These are phyloP conservation scores for Pichia sp. DNA, from an alignment of 1,139 yeast genomes.

Conservation along the genomic window DNA sequence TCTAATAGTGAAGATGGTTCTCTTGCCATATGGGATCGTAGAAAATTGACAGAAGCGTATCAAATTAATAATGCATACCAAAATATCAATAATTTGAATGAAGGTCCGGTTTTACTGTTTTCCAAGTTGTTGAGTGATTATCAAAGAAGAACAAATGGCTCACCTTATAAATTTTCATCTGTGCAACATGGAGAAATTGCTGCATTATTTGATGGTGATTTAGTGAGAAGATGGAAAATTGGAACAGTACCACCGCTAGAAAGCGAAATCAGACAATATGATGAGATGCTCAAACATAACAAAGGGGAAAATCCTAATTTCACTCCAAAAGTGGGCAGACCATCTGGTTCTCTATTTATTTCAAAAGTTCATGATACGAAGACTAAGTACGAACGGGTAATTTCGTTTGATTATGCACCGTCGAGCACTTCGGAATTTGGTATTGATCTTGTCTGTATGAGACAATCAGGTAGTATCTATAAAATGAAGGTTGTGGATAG, in stretches of 20 bases:
- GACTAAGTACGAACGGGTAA: conserved; percentile 73
- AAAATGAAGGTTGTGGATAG: conserved; percentile 70
- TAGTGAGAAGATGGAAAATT: conserved; percentile 75
- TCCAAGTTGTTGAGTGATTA: conserved; percentile 60
- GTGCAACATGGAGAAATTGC: conserved; percentile 67
- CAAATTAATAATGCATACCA: conserved; percentile 18
- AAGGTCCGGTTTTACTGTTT: conserved; percentile 59
- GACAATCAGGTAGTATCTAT: conserved; percentile 83
- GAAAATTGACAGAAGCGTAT: conserved; percentile 40
- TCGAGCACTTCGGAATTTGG: conserved; percentile 31
- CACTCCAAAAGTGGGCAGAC: conserved; percentile 31
- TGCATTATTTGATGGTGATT: conserved; percentile 69
- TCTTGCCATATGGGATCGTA: conserved; percentile 79
- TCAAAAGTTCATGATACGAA: conserved; percentile 67
- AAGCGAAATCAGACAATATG: conserved; percentile 16
- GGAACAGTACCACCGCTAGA: conserved; percentile 45
- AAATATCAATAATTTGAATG: conserved; percentile 27
- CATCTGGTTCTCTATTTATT: conserved; percentile 56
- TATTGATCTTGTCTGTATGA: conserved; percentile 61
- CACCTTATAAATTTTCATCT: conserved; percentile 63
- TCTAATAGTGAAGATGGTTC: conserved; percentile 82
- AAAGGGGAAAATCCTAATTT: conserved; percentile 22
- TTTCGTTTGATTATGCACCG: conserved; percentile 77
- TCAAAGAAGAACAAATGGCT: conserved; percentile 50
- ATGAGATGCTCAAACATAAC: conserved; percentile 11